phyloP scores from a whole-genome alignment of 2,329 filamentous ascomycete genomes.

The Clarireedia homoeocarpa region DNA sequence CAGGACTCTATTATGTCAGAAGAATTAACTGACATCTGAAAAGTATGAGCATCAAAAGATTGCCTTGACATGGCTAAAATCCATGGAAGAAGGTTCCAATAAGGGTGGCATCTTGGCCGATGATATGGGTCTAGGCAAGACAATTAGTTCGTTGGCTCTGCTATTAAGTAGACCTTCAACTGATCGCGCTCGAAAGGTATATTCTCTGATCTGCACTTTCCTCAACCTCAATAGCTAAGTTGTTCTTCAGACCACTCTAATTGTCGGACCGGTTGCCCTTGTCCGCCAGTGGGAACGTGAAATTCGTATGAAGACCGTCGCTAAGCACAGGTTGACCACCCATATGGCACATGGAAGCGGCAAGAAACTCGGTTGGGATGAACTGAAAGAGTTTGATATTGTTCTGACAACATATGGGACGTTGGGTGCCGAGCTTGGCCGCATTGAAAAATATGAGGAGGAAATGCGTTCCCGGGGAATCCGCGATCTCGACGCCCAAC shows the following conservation, averaged over 20 bases:
- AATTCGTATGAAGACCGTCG: slow-evolving; percentile 61
- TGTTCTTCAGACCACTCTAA: slow-evolving; percentile 59
- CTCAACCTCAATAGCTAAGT: slow-evolving; percentile 8
- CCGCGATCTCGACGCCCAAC: slow-evolving; percentile 30
- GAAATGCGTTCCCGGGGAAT: slow-evolving; percentile 22
- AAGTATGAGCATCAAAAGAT: slow-evolving; percentile 73
- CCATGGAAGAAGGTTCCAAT: slow-evolving; percentile 61
- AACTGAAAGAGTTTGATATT: slow-evolving; percentile 60
- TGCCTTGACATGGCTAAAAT: slow-evolving; percentile 68
- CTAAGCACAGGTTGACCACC: slow-evolving; percentile 50
- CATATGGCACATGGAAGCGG: slow-evolving; percentile 58
- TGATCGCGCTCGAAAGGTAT: slow-evolving; percentile 34
- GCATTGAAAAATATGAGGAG: slow-evolving; percentile 40
- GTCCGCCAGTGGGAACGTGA: slow-evolving; percentile 81
- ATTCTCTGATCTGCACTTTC: slow-evolving; percentile 4
- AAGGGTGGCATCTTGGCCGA: slow-evolving; percentile 73
- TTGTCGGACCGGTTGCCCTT: slow-evolving; percentile 72
- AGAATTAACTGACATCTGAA: slow-evolving; percentile 10
- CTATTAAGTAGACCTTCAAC: slow-evolving; percentile 47
- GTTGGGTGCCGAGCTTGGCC: slow-evolving; percentile 58
- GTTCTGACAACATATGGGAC: slow-evolving; percentile 76
- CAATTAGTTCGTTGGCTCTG: slow-evolving; percentile 72
- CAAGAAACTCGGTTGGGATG: slow-evolving; percentile 50
- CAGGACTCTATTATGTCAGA: background rate
- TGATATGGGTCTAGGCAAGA: slow-evolving; percentile 81